Conservation (phyloP, 1,139 yeast genomes). For the Geotrichum aggregatum region DNA sequence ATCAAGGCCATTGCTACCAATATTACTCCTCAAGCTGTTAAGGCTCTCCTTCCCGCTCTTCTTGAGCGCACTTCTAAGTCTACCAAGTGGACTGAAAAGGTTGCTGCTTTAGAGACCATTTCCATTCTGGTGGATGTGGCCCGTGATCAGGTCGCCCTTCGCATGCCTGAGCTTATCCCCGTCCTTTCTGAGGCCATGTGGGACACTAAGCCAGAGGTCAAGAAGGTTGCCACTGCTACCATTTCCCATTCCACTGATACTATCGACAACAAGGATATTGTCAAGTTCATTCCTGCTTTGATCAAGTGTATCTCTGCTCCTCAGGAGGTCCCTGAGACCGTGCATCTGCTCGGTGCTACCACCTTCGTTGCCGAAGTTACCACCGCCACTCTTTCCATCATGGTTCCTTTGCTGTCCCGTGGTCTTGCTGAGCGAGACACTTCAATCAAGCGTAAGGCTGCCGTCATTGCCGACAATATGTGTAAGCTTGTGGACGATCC, state of each 20-base stretch:
- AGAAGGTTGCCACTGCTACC: slow-evolving; percentile 92
- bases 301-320: slow-evolving; percentile 96
- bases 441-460: slow-evolving; percentile 98
- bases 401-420: slow-evolving; percentile 98
- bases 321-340: slow-evolving; percentile 96
- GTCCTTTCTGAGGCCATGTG: slow-evolving; percentile 98
- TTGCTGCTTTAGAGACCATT: slow-evolving; percentile 79
- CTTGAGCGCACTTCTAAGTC: slow-evolving; percentile 64
- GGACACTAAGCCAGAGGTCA: slow-evolving; percentile 98
- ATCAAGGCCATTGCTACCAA: slow-evolving; percentile 72
- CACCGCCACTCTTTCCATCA: slow-evolving; percentile 97
- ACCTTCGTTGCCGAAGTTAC: slow-evolving; percentile 99
- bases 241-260: slow-evolving; percentile 96
- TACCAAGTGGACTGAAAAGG: slow-evolving; percentile 98
- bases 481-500: slow-evolving; percentile 99
- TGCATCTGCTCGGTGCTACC: slow-evolving; percentile 97
- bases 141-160: slow-evolving; percentile 90
- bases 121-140: slow-evolving; percentile 90
- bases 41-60: slow-evolving; percentile 80
- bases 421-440: slow-evolving; percentile 99
- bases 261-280: slow-evolving; percentile 98
- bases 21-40: slow-evolving; percentile 89
- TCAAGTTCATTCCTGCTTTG: slow-evolving; percentile 96
- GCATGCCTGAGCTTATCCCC: slow-evolving; percentile 99
- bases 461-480: slow-evolving; percentile 99